Conservation (phyloP, 176 grass and related monocot species). For the Triticum turgidum region DNA sequence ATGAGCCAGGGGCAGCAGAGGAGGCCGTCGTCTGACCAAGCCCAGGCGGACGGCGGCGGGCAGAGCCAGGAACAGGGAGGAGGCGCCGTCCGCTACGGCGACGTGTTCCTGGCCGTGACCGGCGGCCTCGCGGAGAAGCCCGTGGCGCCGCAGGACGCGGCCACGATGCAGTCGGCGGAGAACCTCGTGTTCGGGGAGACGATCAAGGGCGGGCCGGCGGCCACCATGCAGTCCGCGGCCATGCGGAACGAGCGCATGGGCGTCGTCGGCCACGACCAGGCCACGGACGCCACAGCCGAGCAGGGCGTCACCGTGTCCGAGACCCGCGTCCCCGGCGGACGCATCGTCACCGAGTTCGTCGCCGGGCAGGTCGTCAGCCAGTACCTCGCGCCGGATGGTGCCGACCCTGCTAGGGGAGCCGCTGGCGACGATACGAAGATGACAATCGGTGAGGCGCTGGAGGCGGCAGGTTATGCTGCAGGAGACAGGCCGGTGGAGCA, state of each 20-base stretch:
- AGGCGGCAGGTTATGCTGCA: slow-evolving; percentile 39
- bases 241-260: slow-evolving; percentile 51
- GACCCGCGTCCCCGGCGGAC: slow-evolving; percentile 42
- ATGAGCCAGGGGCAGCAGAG: slow-evolving; percentile 77
- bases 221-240: slow-evolving; percentile 67
- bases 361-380: slow-evolving; percentile 51
- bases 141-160: slow-evolving; percentile 63
- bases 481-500: slow-evolving; percentile 48
- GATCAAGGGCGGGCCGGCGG: slow-evolving; percentile 47
- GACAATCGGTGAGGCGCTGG: slow-evolving; percentile 65
- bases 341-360: slow-evolving; percentile 72
- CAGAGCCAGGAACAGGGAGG: neutral
- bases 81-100: slow-evolving; percentile 46
- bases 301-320: slow-evolving; percentile 60
- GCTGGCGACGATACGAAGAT: slow-evolving; percentile 23
- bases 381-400: slow-evolving; percentile 17
- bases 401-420: neutral
- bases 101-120: slow-evolving; percentile 52
- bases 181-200: slow-evolving; percentile 47
- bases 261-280: slow-evolving; percentile 52
- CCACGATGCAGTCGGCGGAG: slow-evolving; percentile 72
- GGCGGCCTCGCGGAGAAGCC: slow-evolving; percentile 43
- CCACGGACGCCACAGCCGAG: slow-evolving; percentile 31
- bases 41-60: neutral
- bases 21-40: slow-evolving; percentile 18